Evolutionary conservation across 1,139 yeast species (phyloP), one percentile per base, ranked within the genome.

Genomic region (Pichia kudriavzevii): DNA sequence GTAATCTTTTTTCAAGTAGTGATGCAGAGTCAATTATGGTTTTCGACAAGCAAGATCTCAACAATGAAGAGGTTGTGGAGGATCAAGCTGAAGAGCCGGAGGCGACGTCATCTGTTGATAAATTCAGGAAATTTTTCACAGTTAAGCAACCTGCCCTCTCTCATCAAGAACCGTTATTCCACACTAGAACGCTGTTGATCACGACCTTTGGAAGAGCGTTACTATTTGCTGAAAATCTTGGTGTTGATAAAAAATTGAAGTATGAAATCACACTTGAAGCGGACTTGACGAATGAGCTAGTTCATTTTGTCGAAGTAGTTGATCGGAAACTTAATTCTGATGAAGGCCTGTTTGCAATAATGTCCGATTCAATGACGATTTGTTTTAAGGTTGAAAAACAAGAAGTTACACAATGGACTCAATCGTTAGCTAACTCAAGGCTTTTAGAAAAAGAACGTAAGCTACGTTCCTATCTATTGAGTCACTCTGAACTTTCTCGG

Each of bases 191-290:
- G 5, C 23, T 39, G 34, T 46, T 76, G 15, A 58, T 75, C 1
- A 77, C 83, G 1, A 61, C 72, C 1, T 68, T 65, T 47, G 83
- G 82, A 2, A 58, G 83, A 37, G 72, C 69, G 0, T 56, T 77
- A 36, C 49, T 76, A 2, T 70, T 76, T 40, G 36, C 59, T 44
- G 60, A 53, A 16, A 47, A 41, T 30, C 47, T 43, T 31, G 50
- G 46, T 4, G 34, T 25, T 23, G 41, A 45, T 27, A 32, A 35
- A 11, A 46, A 45, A 18, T 35, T 44, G 8, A 53, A 53, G 16
- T 57, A 64, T 46, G 65, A 64, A 39, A 50, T 75, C 28, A 60
- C 69, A 14, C 56, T 67, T 10, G 82, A 75, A 41, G 60, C 77
- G 25, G 64, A 61, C 40, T 56, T 76, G 32, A 58, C 63, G 8